These are phyloP conservation scores for Wolfiporia cocos DNA, from an alignment of 1,284 basidiomycete genomes.

Conservation along the genomic window DNA sequence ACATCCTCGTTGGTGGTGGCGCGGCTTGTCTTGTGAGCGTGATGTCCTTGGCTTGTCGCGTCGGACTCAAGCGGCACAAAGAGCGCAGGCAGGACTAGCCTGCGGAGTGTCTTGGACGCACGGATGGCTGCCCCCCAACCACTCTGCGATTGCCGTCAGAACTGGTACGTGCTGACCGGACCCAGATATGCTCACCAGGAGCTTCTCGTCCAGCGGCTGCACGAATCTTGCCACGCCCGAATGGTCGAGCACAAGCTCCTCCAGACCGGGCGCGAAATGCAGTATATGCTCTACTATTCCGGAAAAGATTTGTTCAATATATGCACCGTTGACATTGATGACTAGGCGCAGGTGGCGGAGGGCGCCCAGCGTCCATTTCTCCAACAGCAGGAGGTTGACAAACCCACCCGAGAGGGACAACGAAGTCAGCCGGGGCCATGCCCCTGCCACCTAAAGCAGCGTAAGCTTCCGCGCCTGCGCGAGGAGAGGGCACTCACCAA, in stretches of 20 bases:
- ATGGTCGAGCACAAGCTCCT: constrained; percentile 5
- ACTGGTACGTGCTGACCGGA: not conserved
- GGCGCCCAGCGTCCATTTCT: not conserved
- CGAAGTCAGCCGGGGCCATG: constrained; percentile 1
- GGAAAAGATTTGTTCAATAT: not conserved
- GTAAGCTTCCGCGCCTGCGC: too few relatives aligned
- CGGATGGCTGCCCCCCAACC: constrained; percentile 1
- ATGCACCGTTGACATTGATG: constrained; percentile 2
- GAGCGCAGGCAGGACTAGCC: not conserved
- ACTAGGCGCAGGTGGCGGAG: constrained; percentile 3
- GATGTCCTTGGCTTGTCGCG: too few relatives aligned
- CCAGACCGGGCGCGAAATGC: not conserved
- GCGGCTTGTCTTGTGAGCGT: not conserved
- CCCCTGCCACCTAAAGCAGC: not conserved
- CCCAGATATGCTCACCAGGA: not conserved
- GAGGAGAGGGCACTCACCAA: too few relatives aligned
- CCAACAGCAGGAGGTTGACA: not conserved
- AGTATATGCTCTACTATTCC: not conserved
- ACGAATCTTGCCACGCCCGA: not conserved
- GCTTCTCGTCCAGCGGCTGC: not conserved
- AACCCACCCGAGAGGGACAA: not conserved
- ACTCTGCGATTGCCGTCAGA: not conserved
- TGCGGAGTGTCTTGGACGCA: not conserved
- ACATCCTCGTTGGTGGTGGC: not conserved
- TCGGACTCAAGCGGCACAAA: constrained; percentile 4